A percentile compares a stretch with the other conserved stretches of the same genome.
These are phyloP conservation scores for Aspergillus calidoustus DNA, from an alignment of 2,329 filamentous ascomycete genomes.

Conservation along the genomic window DNA sequence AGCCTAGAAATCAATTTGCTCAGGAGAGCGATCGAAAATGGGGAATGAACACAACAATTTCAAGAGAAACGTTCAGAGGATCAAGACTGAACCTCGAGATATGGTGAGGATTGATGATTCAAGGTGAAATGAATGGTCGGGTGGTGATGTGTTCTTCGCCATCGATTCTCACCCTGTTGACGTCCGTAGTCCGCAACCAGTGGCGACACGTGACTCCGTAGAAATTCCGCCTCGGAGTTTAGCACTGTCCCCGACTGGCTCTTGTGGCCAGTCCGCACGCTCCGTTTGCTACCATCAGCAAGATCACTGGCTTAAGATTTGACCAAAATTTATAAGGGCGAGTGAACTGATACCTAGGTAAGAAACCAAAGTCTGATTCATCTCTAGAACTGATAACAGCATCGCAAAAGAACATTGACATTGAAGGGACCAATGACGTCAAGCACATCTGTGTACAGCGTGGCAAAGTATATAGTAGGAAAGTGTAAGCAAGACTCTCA, in stretches of 20 bases:
- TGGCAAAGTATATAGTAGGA: not conserved
- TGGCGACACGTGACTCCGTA: constrained; percentile 24
- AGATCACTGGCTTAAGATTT: not conserved
- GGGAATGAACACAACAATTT: constrained; percentile 21
- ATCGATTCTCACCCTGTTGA: constrained; percentile 13
- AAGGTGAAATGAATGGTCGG: constrained; percentile 5
- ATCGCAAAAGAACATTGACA: not conserved
- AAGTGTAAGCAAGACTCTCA: not conserved
- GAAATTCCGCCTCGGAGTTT: constrained; percentile 16
- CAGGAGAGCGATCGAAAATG: constrained; percentile 29
- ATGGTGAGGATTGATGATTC: constrained; percentile 9
- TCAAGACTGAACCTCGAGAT: not conserved
- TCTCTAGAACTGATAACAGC: not conserved
- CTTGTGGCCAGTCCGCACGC: not conserved
- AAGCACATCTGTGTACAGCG: not conserved
- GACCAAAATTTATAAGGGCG: not conserved
- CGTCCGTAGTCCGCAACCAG: constrained; percentile 16
- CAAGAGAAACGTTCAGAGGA: not conserved
- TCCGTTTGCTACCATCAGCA: not conserved
- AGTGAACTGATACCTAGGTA: not conserved
- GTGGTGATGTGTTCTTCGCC: constrained; percentile 20
- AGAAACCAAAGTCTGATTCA: not conserved
- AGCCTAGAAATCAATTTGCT: constrained; percentile 32
- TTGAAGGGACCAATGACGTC: not conserved
- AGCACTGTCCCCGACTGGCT: not conserved